Evolutionary conservation across 345 rosid genomes (phyloP), one percentile per base, ranked within the genome.

Genomic region (Lumnitzera racemosa): DNA sequence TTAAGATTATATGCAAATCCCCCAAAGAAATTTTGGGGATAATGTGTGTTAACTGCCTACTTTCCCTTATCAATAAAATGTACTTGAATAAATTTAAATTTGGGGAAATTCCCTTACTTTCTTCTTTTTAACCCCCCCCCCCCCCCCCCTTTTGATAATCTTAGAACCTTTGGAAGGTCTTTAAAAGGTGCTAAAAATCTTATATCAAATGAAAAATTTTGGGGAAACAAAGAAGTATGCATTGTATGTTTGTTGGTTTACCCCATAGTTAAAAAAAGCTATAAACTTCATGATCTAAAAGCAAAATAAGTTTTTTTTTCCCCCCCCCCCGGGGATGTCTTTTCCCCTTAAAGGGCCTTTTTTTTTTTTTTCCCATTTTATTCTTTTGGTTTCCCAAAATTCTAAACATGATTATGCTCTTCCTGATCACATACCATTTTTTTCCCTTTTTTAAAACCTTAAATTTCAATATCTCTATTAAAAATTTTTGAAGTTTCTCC

Each of bases 101-200:
- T n/a, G n/a, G n/a, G 51, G 11, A 64, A 64, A 46, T 29, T 13
- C 9, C 56, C 56, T 7, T 49, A 51, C 16, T 49, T 51, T 12
- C 15, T 53, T 11, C 24, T 36, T 17, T 15, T 25, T 12, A 2
- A 29, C 11, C 55, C 55, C 11, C 9, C 4, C 10, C n/a, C n/a
- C n/a, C n/a, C n/a, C n/a, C n/a, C n/a, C n/a, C n/a, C n/a, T n/a
- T 15, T 41, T 24, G 11, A 27, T n/a, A 17, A 64, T 47, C 11
- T 64, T 4, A 60, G 53, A 3, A 13, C 14, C 2, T 64, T 64
- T 49, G 61, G 68, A n/a, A 14, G 46, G 60, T 2, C 11, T 53
- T 1, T 46, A 46, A 13, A 53, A 31, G 53, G 51, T 46, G 2
- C 13, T 4, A 2, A 24, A 9, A 14, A 29, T 41, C 11, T 6